Conservation (phyloP, 2,329 filamentous ascomycete species). For the Scopulariopsis brevicaulis region DNA sequence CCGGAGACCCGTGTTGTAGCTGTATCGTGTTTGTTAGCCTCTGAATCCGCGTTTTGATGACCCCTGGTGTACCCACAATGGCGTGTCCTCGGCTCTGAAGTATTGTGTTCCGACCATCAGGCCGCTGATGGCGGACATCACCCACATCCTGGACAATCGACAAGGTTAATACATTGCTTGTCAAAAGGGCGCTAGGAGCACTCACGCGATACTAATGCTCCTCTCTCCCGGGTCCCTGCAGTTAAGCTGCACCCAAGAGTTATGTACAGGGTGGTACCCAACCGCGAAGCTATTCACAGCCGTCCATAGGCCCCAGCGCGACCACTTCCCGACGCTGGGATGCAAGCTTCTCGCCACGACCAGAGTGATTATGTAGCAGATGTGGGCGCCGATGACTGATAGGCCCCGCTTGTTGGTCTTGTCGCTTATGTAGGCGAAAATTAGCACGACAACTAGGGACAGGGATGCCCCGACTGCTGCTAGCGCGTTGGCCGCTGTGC, state of each 20-base stretch:
- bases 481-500: constrained; percentile 33
- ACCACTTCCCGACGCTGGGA: constrained; percentile 32
- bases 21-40: constrained; percentile 8
- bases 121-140: constrained; percentile 38
- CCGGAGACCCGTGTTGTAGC: constrained; percentile 29
- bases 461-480: constrained; percentile 28
- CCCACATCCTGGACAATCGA: constrained; percentile 22
- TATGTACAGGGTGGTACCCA: constrained; percentile 40
- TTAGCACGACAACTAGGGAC: constrained; percentile 32
- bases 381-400: constrained; percentile 29
- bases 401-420: constrained; percentile 28
- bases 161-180: neutral
- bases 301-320: constrained; percentile 37
- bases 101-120: constrained; percentile 40
- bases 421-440: constrained; percentile 36
- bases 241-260: constrained; percentile 40
- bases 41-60: too few relatives aligned
- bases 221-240: constrained; percentile 31
- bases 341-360: constrained; percentile 27
- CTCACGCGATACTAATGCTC: constrained; percentile 36
- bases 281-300: constrained; percentile 36
- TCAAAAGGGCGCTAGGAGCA: neutral
- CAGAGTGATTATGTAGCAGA: constrained; percentile 30
- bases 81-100: constrained; percentile 27
- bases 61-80: constrained; percentile 26